These are phyloP conservation scores for Saussurea involucrata DNA, from an alignment of 129 eudicot species.

Conservation along the genomic window DNA sequence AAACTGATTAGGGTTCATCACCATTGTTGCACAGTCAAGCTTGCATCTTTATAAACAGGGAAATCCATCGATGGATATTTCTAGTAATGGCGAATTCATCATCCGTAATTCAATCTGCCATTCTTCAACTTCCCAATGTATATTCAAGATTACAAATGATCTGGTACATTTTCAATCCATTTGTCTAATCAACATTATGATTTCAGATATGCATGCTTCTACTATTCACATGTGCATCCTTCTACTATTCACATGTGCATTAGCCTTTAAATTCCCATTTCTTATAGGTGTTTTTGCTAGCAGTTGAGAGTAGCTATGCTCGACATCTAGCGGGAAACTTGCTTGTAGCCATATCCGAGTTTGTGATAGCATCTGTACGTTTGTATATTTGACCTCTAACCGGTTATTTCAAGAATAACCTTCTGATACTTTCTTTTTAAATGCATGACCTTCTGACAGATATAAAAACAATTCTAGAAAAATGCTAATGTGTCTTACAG, in stretches of 20 bases:
- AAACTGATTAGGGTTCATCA: not conserved
- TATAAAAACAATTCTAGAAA: not conserved
- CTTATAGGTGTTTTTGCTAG: constrained; percentile 49
- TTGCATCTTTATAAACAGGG: constrained; percentile 25
- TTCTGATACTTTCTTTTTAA: not conserved
- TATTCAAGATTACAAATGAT: constrained; percentile 33
- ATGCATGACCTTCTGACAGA: not conserved
- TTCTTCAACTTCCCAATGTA: constrained; percentile 31
- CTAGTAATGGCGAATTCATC: not conserved
- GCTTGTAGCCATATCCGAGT: constrained; percentile 57
- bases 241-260: not conserved
- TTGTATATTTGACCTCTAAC: not conserved
- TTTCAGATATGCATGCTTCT: not conserved
- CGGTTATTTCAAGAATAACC: not conserved
- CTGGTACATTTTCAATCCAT: constrained; percentile 29
- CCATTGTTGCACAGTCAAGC: not conserved
- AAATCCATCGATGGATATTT: not conserved
- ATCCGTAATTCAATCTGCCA: constrained; percentile 14
- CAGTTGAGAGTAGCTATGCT: constrained; percentile 35
- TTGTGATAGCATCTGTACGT: constrained; percentile 54
- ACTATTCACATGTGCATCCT: not conserved
- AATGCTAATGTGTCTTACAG: constrained; percentile 31
- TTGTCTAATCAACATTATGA: not conserved
- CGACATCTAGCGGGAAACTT: constrained; percentile 59
- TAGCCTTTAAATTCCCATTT: not conserved